phyloP scores from a whole-genome alignment of 139 green algal species.

The Eudorina sp. region DNA sequence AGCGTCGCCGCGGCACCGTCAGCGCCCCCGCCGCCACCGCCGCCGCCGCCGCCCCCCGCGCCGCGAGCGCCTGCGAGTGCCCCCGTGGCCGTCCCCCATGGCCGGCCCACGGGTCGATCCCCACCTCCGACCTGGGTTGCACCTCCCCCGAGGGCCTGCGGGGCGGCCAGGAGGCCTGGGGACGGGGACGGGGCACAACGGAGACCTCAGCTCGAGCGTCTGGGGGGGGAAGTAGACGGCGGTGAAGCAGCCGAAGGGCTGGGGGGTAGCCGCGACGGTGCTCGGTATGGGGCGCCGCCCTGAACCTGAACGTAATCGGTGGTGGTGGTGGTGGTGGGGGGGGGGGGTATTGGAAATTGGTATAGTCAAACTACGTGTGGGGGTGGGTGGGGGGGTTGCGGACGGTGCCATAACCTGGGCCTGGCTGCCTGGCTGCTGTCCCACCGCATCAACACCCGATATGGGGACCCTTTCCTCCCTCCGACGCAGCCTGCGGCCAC shows the following conservation, averaged over 20 bases:
- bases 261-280: neutral
- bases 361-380: neutral
- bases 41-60: neutral
- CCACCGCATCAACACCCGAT: too few relatives aligned
- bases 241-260: neutral
- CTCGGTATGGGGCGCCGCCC: too few relatives aligned
- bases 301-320: too few relatives aligned
- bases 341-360: neutral
- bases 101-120: too few relatives aligned
- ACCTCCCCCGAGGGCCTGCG: too few relatives aligned
- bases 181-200: too few relatives aligned
- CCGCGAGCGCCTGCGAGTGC: neutral
- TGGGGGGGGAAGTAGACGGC: neutral
- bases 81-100: neutral
- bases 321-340: too few relatives aligned
- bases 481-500: too few relatives aligned
- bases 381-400: too few relatives aligned
- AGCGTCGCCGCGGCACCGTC: neutral
- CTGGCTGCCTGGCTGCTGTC: neutral
- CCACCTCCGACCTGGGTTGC: neutral
- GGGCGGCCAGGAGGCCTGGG: too few relatives aligned
- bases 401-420: too few relatives aligned
- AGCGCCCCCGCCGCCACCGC: neutral
- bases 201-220: neutral
- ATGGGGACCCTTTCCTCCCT: too few relatives aligned